Evolutionary conservation across 2,329 filamentous ascomycete species (phyloP).

Genomic region (Xylariaceae sp.): DNA sequence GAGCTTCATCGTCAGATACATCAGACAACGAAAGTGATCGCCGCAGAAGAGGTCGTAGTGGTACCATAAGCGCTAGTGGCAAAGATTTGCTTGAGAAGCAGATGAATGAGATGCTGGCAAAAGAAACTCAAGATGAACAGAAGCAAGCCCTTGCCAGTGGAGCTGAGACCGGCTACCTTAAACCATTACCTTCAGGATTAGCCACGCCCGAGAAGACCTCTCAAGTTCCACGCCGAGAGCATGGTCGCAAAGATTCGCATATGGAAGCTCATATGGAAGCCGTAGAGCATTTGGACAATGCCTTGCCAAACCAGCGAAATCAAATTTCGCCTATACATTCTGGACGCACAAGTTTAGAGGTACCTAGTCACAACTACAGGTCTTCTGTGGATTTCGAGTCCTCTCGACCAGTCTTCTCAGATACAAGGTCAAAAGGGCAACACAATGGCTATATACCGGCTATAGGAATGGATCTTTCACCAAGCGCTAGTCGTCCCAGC

Average conservation of each 20-base stretch:
- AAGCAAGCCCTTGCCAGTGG: conserved; percentile 37
- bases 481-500: conserved; percentile 64
- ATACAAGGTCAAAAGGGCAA: conserved; percentile 52
- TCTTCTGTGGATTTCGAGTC: conserved; percentile 53
- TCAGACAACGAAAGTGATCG: conserved; percentile 64
- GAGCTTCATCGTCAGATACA: conserved; percentile 64
- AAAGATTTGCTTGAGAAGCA: conserved; percentile 66
- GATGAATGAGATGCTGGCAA: conserved; percentile 66
- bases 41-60: conserved; percentile 49
- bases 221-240: conserved; percentile 19
- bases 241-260: conserved; percentile 30
- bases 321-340: conserved; percentile 42
- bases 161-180: conserved; percentile 44
- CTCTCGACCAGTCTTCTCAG: conserved; percentile 60
- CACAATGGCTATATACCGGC: conserved; percentile 61
- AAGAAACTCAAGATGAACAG: conserved; percentile 56
- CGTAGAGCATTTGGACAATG: conserved; percentile 28
- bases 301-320: conserved; percentile 23
- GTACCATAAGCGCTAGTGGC: conserved; percentile 56
- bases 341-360: conserved; percentile 56
- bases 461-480: conserved; percentile 68
- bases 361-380: conserved; percentile 49
- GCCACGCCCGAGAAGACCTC: conserved; percentile 38
- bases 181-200: conserved; percentile 42
- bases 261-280: conserved; percentile 33